Conservation (phyloP, 805 yeast species). For the Ogataea pilisensis region DNA sequence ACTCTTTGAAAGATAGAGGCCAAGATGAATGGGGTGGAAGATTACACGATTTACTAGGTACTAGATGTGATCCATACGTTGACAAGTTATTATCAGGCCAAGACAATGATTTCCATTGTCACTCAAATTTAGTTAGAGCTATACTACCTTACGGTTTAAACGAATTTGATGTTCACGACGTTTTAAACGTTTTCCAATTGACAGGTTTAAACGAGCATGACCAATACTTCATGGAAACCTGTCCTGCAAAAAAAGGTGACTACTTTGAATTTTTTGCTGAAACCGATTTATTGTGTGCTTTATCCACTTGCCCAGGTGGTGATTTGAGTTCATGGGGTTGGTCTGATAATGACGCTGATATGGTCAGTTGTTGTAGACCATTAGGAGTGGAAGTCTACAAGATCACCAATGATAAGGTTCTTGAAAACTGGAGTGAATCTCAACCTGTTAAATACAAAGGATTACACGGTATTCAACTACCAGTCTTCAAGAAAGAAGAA, state of each 20-base stretch:
- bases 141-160: constrained; percentile 57
- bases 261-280: constrained; percentile 67
- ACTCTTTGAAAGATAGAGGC: constrained; percentile 49
- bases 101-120: constrained; percentile 64
- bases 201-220: constrained; percentile 64
- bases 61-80: constrained; percentile 67
- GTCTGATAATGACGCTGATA: constrained; percentile 57
- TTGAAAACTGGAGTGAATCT: constrained; percentile 50
- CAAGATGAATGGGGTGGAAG: constrained; percentile 65
- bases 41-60: constrained; percentile 62
- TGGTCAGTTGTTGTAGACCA: constrained; percentile 62
- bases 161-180: constrained; percentile 67
- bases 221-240: constrained; percentile 67
- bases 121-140: constrained; percentile 58
- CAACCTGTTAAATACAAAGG: constrained; percentile 50
- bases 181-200: constrained; percentile 64
- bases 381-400: constrained; percentile 58
- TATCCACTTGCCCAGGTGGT: constrained; percentile 69
- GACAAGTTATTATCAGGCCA: constrained; percentile 61
- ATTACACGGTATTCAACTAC: constrained; percentile 44
- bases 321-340: constrained; percentile 67
- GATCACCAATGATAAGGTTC: constrained; percentile 42
- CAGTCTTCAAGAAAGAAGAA: constrained; percentile 15
- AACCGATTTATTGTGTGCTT: constrained; percentile 58
- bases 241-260: constrained; percentile 57